Conservation (phyloP, 75 land plant species). For the Cupressus sempervirens region DNA sequence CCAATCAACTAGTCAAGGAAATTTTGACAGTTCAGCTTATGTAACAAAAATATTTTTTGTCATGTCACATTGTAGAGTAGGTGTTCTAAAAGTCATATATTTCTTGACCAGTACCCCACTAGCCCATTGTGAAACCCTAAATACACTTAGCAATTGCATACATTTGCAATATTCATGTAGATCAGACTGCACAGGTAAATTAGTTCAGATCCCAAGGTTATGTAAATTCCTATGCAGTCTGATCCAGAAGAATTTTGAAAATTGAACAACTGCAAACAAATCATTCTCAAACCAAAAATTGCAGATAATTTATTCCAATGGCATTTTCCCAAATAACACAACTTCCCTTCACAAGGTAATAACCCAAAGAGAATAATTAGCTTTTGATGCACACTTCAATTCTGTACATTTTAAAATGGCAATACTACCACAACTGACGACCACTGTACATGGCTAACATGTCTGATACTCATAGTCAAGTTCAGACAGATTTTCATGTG, state of each 20-base stretch:
- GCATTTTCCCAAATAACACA: background rate
- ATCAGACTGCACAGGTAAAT: too few relatives aligned
- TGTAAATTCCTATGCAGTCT: too few relatives aligned
- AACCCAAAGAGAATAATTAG: background rate
- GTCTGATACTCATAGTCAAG: background rate
- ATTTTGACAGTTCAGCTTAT: background rate
- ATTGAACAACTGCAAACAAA: too few relatives aligned
- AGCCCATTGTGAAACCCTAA: background rate
- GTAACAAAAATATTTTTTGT: background rate
- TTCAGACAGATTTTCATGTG: constrained; percentile 7
- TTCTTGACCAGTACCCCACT: background rate
- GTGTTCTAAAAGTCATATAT: background rate
- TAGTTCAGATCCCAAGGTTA: too few relatives aligned
- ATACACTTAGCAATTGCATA: background rate
- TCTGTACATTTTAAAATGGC: background rate
- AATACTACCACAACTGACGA: background rate
- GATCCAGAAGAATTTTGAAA: too few relatives aligned
- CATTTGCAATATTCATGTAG: background rate
- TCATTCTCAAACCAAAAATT: background rate
- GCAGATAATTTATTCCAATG: background rate
- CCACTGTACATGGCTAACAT: background rate
- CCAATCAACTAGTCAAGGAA: background rate
- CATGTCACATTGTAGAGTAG: background rate
- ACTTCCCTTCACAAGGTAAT: background rate
- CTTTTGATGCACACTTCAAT: background rate